Percentiles rank a stretch among this genome's conserved stretches.
Conservation (phyloP, 192 early-diverging fungal genomes). For the Bifiguratus adelaidae region DNA sequence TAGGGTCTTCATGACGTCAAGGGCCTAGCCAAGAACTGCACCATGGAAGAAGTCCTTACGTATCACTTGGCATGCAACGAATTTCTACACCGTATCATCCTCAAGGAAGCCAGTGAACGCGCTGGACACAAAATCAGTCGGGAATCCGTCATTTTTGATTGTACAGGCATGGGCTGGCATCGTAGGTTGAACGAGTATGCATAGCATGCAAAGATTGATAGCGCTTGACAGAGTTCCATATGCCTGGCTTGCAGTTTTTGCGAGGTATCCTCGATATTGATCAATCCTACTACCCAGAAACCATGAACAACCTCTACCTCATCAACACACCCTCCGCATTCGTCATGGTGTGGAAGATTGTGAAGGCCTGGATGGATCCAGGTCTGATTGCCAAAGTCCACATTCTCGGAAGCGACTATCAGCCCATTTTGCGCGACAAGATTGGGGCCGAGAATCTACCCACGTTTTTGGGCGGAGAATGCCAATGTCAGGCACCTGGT, state of each 20-base stretch:
- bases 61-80: slow-evolving; percentile 65
- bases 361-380: slow-evolving; percentile 70
- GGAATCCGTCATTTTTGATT: slow-evolving; percentile 84
- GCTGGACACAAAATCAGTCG: slow-evolving; percentile 60
- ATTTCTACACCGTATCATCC: slow-evolving; percentile 54
- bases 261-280: slow-evolving; percentile 72
- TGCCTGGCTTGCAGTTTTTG: slow-evolving; percentile 56
- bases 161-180: slow-evolving; percentile 73
- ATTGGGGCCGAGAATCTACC: slow-evolving; percentile 60
- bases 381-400: slow-evolving; percentile 55
- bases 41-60: slow-evolving; percentile 47
- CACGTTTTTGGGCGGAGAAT: slow-evolving; percentile 57
- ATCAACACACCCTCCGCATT: slow-evolving; percentile 92
- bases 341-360: slow-evolving; percentile 67
- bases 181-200: slow-evolving; percentile 30
- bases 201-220: not conserved
- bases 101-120: slow-evolving; percentile 69
- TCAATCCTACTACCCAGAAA: slow-evolving; percentile 93
- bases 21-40: slow-evolving; percentile 44
- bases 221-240: slow-evolving; percentile 37
- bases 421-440: slow-evolving; percentile 43
- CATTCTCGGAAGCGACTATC: slow-evolving; percentile 52
- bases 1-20: slow-evolving; percentile 57
- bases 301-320: slow-evolving; percentile 81
- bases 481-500: too few species aligned